Base-by-base conservation (phyloP, 192 early-diverging fungal species). In the Kickxella alabastrina region DNA sequence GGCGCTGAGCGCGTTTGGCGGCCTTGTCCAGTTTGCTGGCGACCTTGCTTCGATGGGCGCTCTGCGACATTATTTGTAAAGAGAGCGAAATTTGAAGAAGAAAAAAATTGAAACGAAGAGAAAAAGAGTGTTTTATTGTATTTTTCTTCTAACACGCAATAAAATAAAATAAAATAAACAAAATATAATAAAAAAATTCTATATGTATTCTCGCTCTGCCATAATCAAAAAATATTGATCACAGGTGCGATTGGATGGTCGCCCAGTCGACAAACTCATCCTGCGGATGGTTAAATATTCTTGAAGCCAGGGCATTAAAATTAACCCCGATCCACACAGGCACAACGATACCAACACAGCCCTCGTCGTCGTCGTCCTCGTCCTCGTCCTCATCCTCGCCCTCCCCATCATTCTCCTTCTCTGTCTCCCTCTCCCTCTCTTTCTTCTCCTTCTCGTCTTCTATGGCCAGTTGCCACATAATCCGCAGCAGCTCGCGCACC, bases 221-320 rank as follows among this genome's bases (percentile, higher is more conserved):
- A 32, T 48, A 32, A 32, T 32, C 6, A 32, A 32, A 8, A 32
- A 32, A 32, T 32, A 8, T 32, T 32, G 31, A 8, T n/a, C n/a
- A n/a, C 18, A 49, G 41, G 27, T 61, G 37, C 1, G 26, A 23
- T 26, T 65, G 58, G 4, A 73, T 9, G 13, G 46, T n/a, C 14
- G 29, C 12, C 71, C 71, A 75, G 1, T 46, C 52, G n/a, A 50
- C 59, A 43, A 54, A 63, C 65, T 62, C 71, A 5, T 68, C 65
- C 8, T 54, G 52, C 0, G 52, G 23, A 38, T 63, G 56, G 43
- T 21, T 59, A 28, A 48, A 56, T 12, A 75, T 41, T n/a, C 65
- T 54, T 56, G 54, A 56, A 8, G 71, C 71, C 18, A 75, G 52
- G 2, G 54, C 27, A 29, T 44, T 52, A 26, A 75, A 68, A 27